Evolutionary conservation across 495 filamentous ascomycete genomes (phyloP), one percentile per base, ranked within the genome.

Genomic region (Aspergillus ostianus): DNA sequence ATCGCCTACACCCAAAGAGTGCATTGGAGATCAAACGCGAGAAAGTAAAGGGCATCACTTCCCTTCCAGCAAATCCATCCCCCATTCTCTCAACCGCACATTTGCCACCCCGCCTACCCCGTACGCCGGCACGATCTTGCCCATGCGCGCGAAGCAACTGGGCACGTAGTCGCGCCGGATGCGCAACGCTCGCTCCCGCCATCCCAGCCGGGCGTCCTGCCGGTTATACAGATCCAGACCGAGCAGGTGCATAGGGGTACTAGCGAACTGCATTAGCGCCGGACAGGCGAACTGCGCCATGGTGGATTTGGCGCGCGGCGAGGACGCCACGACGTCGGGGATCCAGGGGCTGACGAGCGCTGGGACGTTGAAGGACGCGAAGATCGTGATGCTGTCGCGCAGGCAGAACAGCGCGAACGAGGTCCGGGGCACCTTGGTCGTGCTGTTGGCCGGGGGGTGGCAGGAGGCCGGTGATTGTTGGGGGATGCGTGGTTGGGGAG

Each of bases 31-130:
- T 26, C 23, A 26, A 4, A 26, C 23, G 23, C 23, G 20, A 47
- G 46, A 21, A 21, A 44, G 46, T 21, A 51, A 29, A 53, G 32
- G n/a, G 46, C 4, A 51, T 57, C 51, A 58, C 51, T 19, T 55
- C 48, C 64, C 69, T 69, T 85, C 80, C 54, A 86, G 48, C 51
- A 57, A 67, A 62, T 69, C 74, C 80, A 90, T 84, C 70, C 86
- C 63, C 48, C 64, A 70, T 70, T 76, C 79, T 65, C 93, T 82
- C 53, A 96, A 78, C 62, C 86, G 81, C 52, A 82, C 79, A 80
- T 97, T 98, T 4, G 92, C 88, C 49, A 96, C 92, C 3, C 93
- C 93, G 1, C 93, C 93, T 48, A 97, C 77, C 27, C 93, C 93
- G 82, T 97, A 97, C 18, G 93, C 93, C 51, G 94, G 93, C 26